Percentiles rank a stretch among this genome's conserved stretches.
phyloP scores from a whole-genome alignment of 2,329 filamentous ascomycete species.

The Fusarium sambucinum region DNA sequence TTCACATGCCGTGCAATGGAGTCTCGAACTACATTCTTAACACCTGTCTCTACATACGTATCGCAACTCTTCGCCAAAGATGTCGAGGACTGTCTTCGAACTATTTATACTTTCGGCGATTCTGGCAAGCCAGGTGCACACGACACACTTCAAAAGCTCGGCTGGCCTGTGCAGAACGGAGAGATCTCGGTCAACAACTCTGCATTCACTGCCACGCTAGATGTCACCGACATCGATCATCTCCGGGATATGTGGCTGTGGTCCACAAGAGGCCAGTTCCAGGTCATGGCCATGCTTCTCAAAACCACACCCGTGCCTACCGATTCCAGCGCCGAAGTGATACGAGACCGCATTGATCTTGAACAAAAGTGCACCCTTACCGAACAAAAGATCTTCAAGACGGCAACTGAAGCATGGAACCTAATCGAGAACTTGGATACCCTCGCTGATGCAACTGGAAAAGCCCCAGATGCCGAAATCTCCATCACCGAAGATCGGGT shows the following conservation, averaged over 20 bases:
- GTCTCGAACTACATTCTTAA: neutral
- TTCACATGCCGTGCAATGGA: conserved; percentile 7
- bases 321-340: neutral
- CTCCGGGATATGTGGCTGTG: neutral
- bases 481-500: neutral
- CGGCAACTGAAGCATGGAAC: neutral
- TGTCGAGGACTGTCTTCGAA: conserved; percentile 1
- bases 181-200: conserved; percentile 9
- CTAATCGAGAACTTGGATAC: neutral
- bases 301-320: neutral
- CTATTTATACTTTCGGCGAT: conserved; percentile 1
- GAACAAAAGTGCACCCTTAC: neutral
- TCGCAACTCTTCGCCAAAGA: neutral
- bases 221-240: neutral
- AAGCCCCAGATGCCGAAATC: neutral
- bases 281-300: conserved; percentile 1
- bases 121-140: neutral
- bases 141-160: neutral
- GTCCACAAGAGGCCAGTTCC: neutral
- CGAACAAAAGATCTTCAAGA: neutral
- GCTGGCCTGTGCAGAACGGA: neutral
- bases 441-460: neutral
- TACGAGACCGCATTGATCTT: neutral
- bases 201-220: neutral
- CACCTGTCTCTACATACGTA: neutral